phyloP scores from a whole-genome alignment of 106 monocot species.

The Posidonia australis region DNA sequence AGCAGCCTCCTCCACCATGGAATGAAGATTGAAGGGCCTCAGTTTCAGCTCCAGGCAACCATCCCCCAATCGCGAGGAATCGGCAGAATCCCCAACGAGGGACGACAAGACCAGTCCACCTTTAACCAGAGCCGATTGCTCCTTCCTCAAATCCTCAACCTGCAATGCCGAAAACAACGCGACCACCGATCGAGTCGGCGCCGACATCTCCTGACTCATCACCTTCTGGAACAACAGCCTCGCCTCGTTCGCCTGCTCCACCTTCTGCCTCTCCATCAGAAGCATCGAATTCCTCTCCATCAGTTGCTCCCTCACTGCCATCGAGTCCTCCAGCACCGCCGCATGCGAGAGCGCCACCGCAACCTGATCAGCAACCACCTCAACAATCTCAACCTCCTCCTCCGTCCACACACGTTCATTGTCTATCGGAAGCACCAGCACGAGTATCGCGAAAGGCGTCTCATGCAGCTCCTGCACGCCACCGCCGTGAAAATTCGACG shows the following conservation, averaged over 20 bases:
- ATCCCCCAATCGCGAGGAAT: slow-evolving; percentile 12
- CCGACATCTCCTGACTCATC: slow-evolving; percentile 14
- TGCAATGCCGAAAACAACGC: slow-evolving; percentile 11
- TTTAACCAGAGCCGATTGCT: slow-evolving; percentile 7
- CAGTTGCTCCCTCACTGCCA: slow-evolving; percentile 18
- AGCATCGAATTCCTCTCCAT: slow-evolving; percentile 13
- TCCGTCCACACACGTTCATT: slow-evolving; percentile 2
- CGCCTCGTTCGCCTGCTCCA: slow-evolving; percentile 3
- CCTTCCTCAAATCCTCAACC: neutral
- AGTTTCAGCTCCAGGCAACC: slow-evolving; percentile 34
- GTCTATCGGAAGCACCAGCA: slow-evolving; percentile 7
- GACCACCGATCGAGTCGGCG: neutral
- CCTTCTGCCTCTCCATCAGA: neutral
- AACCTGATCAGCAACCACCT: slow-evolving; percentile 40
- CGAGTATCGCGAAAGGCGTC: slow-evolving; percentile 1
- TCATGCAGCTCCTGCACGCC: neutral
- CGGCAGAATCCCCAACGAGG: slow-evolving; percentile 6
- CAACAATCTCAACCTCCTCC: slow-evolving; percentile 31
- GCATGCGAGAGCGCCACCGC: slow-evolving; percentile 39
- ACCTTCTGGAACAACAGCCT: slow-evolving; percentile 8
- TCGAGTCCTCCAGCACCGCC: slow-evolving; percentile 31
- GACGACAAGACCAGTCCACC: slow-evolving; percentile 6
- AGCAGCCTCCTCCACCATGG: slow-evolving; percentile 43
- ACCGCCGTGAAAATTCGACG: neutral
- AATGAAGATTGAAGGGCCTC: slow-evolving; percentile 37